Conservation (phyloP, 768 basidiomycete species). For the Hebeloma cylindrosporum region DNA sequence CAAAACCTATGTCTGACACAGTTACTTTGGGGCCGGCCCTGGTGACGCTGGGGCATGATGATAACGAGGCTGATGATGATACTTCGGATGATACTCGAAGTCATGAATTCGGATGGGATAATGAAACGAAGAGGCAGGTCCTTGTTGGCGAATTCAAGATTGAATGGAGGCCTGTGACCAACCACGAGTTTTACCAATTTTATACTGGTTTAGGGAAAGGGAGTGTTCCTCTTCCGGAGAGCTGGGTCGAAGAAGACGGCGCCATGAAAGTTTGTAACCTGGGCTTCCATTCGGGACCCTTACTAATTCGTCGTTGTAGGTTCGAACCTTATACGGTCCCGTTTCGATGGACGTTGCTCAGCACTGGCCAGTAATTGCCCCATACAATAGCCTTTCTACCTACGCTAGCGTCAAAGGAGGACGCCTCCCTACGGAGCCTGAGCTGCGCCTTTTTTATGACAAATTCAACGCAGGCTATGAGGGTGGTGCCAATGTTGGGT, state of each 20-base stretch:
- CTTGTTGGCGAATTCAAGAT: slow-evolving; percentile 70
- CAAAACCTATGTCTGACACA: slow-evolving; percentile 41
- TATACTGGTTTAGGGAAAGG: slow-evolving; percentile 47
- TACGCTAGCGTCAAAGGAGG: slow-evolving; percentile 91
- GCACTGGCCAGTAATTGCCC: slow-evolving; percentile 85
- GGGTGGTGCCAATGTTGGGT: slow-evolving; percentile 80
- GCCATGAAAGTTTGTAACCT: slow-evolving; percentile 44
- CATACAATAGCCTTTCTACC: slow-evolving; percentile 72
- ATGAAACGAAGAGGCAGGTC: slow-evolving; percentile 71
- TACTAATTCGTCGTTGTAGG: slow-evolving; percentile 33
- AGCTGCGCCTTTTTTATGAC: slow-evolving; percentile 78
- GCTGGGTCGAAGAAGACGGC: slow-evolving; percentile 65
- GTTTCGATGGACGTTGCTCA: slow-evolving; percentile 72
- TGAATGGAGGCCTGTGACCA: slow-evolving; percentile 85
- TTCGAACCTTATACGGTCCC: slow-evolving; percentile 87
- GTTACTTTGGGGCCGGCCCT: slow-evolving; percentile 58
- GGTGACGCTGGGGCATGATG: slow-evolving; percentile 79
- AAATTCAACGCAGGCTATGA: slow-evolving; percentile 73
- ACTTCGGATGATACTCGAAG: slow-evolving; percentile 32
- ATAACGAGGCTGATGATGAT: slow-evolving; percentile 69
- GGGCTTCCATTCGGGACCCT: not conserved
- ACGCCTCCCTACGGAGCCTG: slow-evolving; percentile 87
- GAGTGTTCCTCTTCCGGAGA: slow-evolving; percentile 58
- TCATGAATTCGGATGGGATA: slow-evolving; percentile 94
- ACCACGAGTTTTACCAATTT: slow-evolving; percentile 79